A percentile compares a stretch with the other conserved stretches of the same genome.
These are phyloP conservation scores for Heimioporus sp. DNA, from an alignment of 768 basidiomycete genomes.

Conservation along the genomic window DNA sequence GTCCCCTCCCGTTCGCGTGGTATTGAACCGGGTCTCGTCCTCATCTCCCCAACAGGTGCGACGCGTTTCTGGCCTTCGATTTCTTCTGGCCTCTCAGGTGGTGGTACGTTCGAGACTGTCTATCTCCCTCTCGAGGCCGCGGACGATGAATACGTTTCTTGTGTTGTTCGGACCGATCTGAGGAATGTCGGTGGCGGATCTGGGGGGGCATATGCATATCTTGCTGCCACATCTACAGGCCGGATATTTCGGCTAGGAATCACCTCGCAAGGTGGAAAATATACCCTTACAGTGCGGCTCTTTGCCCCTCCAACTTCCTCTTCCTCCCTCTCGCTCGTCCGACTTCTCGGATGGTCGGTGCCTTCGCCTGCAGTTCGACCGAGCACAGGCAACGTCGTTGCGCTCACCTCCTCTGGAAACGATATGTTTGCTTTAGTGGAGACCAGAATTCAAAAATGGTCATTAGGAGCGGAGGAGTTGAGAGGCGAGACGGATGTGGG, in stretches of 20 bases:
- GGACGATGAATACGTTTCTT: conserved; percentile 61
- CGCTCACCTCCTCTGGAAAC: conserved; percentile 52
- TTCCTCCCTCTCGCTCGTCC: conserved; percentile 41
- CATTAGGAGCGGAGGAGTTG: conserved; percentile 52
- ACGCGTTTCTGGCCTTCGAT: conserved; percentile 89
- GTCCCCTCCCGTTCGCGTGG: conserved; percentile 55
- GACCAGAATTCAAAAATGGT: conserved; percentile 67
- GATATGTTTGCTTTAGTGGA: conserved; percentile 71
- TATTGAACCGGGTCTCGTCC: conserved; percentile 80
- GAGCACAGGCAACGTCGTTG: conserved; percentile 60
- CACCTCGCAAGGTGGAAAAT: conserved; percentile 66
- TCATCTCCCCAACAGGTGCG: conserved; percentile 67
- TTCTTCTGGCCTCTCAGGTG: conserved; percentile 78
- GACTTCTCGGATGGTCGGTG: conserved; percentile 42
- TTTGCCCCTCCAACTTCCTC: conserved; percentile 54
- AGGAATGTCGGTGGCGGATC: conserved; percentile 24
- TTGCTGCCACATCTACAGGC: conserved; percentile 68
- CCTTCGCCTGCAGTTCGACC: conserved; percentile 38
- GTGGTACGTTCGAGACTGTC: conserved; percentile 53
- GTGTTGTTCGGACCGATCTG: conserved; percentile 64
- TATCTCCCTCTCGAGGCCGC: conserved; percentile 43
- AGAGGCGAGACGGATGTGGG: conserved; percentile 56
- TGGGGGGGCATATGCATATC: conserved; percentile 35
- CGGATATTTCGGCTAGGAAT: conserved; percentile 62
- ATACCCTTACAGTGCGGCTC: conserved; percentile 53